Conservation (phyloP, 2,329 filamentous ascomycete species). For the Scopulariopsis brevicaulis region DNA sequence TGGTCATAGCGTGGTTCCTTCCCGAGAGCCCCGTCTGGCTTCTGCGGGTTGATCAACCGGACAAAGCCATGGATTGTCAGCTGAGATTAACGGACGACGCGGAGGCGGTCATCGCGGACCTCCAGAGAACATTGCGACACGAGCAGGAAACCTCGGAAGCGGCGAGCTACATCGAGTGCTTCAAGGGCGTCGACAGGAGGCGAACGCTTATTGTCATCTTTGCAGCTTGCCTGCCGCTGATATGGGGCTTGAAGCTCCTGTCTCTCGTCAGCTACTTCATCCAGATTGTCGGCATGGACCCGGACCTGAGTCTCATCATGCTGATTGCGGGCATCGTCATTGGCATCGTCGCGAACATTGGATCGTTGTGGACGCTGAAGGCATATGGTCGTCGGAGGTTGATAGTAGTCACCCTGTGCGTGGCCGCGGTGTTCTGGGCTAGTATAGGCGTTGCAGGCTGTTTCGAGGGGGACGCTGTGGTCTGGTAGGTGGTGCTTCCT, state of each 20-base stretch:
- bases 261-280: slow-evolving; percentile 28
- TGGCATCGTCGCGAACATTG: slow-evolving; percentile 30
- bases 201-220: slow-evolving; percentile 28
- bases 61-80: not conserved
- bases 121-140: not conserved
- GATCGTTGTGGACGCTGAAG: slow-evolving; percentile 29
- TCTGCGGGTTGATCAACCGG: slow-evolving; percentile 3
- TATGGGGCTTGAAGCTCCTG: slow-evolving; percentile 32
- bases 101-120: slow-evolving; percentile 12
- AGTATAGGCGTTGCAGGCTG: slow-evolving; percentile 20
- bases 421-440: not conserved
- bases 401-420: not conserved
- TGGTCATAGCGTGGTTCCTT: slow-evolving; percentile 28
- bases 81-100: slow-evolving; percentile 7
- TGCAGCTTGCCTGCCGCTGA: slow-evolving; percentile 26
- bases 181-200: slow-evolving; percentile 27
- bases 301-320: slow-evolving; percentile 23
- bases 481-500: not conserved
- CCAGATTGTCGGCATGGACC: slow-evolving; percentile 19
- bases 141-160: not conserved
- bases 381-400: not conserved
- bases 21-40: slow-evolving; percentile 31
- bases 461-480: not conserved
- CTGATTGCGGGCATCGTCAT: slow-evolving; percentile 31
- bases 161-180: slow-evolving; percentile 31